Evolutionary conservation across 2,329 filamentous ascomycete genomes (phyloP), one percentile per base, ranked within the genome.

Genomic region (Ophiosphaerella korrae): DNA sequence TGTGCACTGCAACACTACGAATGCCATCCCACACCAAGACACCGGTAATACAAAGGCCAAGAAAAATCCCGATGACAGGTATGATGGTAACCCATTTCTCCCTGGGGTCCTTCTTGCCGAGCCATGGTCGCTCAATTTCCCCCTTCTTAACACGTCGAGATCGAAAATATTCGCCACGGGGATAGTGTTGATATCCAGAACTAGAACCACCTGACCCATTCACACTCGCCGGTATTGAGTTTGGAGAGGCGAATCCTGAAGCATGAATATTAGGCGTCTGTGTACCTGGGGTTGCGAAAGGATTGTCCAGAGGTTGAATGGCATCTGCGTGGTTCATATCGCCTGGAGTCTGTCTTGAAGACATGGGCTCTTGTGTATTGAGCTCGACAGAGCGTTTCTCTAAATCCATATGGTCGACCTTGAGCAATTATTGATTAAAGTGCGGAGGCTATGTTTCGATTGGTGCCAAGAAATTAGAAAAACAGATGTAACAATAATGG

Each of bases 11-110:
- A 3, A 94, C 89, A 48, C 84, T 87, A 42, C 77, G 76, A 34
- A 92, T 70, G 3, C 90, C 90, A 59, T 92, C 87, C 80, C 86
- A 94, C 41, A 94, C 78, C 38, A 94, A 75, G 63, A 92, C 84
- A 1, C 81, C 89, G 1, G 87, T 84, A 35, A 92, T 75, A 2
- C 72, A 82, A 32, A 93, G 70, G 12, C 90, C 90, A 12, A 92
- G 53, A 3, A 86, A 41, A 42, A 94, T 83, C 40, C 89, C 90
- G 21, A 90, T 70, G 36, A 92, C 68, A 2, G 90, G 90, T 50
- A 95, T 82, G 56, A 93, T 91, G 2, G 87, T 92, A 7, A 90
- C 86, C 90, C 90, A 94, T 77, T 91, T 94, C 79, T 93, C 88
- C 71, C 86, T 88, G 11, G 88, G 86, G 59, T 92, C 87, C 50